Base-by-base conservation (phyloP, 2,329 filamentous ascomycete genomes). In the Alternaria tenuissima region DNA sequence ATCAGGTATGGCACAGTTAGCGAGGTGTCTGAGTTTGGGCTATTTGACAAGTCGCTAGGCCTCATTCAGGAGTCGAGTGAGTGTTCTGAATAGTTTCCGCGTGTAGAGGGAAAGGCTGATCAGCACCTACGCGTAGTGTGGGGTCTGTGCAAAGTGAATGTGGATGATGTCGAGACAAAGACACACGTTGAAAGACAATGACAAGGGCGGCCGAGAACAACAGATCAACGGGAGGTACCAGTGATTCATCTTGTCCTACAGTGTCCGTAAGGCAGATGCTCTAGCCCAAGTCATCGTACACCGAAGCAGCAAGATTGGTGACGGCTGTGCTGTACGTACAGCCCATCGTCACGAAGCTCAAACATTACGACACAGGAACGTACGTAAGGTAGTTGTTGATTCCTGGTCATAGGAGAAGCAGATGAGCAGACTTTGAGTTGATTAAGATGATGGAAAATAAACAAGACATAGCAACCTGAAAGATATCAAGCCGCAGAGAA, bases 131-230 rank as follows among this genome's bases (percentile, higher is more conserved):
- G 34, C 16, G 34, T 48, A 22, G 38, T 49, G 44, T 43, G 11
- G 26, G 46, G 39, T 32, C 51, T n/a, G 51, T 62, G 55, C 55
- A 8, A 42, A 14, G 52, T 32, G 24, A 39, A 14, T 47, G 26
- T 36, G 30, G 20, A n/a, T 38, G 22, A 22, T n/a, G 14, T 41
- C 9, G 28, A 30, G 34, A 59, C 39, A 62, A 58, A 59, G 56
- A 54, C 38, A 18, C 32, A 7, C 39, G 12, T 6, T 61, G 46
- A 44, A 55, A 49, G 41, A 49, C 28, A 7, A 43, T 7, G 16
- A 55, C 44, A 59, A 56, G 32, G 22, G 8, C 5, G 0, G 18
- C 11, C 0, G 9, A 22, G 28, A 34, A 26, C 30, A 16, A 41
- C 7, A n/a, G 42, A 18, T 30, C 18, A 39, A 46, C 4, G n/a